Evolutionary conservation across 2,329 filamentous ascomycete species (phyloP), one percentile per base, ranked within the genome.

Genomic region (Podosphaera xanthii): DNA sequence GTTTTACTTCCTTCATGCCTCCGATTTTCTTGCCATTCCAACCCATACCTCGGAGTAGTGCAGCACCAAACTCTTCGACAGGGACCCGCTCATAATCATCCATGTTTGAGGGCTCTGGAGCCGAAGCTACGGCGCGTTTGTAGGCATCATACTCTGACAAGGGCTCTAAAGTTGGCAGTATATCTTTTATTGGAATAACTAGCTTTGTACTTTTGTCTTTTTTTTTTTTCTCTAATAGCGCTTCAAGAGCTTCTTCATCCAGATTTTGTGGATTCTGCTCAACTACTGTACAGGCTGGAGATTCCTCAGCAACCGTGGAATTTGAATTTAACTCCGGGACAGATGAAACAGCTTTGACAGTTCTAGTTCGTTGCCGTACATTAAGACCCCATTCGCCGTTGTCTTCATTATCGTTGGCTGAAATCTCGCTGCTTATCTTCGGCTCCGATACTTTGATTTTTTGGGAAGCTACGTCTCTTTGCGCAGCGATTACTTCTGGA

Each of bases 31-130:
- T 62, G 67, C 70, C 72, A 84, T 96, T 89, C 90, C 91, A 96
- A 7, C 92, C 92, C 86, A 97, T 96, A 8, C 90, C 89, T 38
- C 90, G 82, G 42, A 98, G 76, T 63, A 97, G 76, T 0, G 90
- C 89, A 22, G 89, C 86, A 6, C 92, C 92, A 64, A 97, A 98
- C 65, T 96, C 89, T 65, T 96, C 91, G 14, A 97, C 88, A 0
- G 92, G 91, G 62, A 95, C 84, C 10, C 84, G 82, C 60, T 86
- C 84, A 72, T 97, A 97, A 66, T 92, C 87, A 40, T 87, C 86
- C 22, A 94, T 73, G 0, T 82, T 86, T 3, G 88, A 83, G 36
- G 80, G 76, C 31, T 88, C 85, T 0, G 88, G 89, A 0, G 88
- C 84, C 34, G 78, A 74, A 10, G 78, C 75, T 36, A 90, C 78